A percentile compares a stretch with the other conserved stretches of the same genome.
Conservation (phyloP, 495 filamentous ascomycete species). For the Amniculicola lignicola region DNA sequence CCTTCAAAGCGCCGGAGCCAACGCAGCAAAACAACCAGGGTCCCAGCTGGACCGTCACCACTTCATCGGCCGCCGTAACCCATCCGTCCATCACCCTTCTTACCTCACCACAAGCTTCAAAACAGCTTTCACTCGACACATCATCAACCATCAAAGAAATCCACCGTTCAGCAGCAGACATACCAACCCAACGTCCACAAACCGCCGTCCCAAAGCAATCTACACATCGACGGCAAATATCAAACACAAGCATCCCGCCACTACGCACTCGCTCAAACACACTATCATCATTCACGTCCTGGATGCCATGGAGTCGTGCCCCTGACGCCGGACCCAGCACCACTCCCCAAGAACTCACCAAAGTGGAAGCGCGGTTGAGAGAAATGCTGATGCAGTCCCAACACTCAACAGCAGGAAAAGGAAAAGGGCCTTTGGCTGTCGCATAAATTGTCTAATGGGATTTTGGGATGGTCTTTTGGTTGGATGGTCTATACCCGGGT, state of each 20-base stretch:
- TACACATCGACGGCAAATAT: slow-evolving; percentile 12
- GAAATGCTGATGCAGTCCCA: slow-evolving; percentile 25
- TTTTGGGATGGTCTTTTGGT: too few relatives aligned
- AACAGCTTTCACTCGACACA: slow-evolving; percentile 29
- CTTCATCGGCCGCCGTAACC: background rate
- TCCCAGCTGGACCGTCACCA: slow-evolving; percentile 19
- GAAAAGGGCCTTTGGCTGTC: too few relatives aligned
- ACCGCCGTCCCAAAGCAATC: background rate
- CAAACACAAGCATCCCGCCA: slow-evolving; percentile 7
- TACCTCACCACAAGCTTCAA: slow-evolving; percentile 25
- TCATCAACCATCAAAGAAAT: slow-evolving; percentile 26
- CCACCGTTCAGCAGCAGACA: background rate
- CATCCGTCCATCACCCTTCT: slow-evolving; percentile 32
- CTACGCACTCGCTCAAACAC: slow-evolving; percentile 21
- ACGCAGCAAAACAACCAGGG: background rate
- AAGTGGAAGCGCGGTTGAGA: slow-evolving; percentile 24
- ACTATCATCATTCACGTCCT: slow-evolving; percentile 28
- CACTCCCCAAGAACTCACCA: slow-evolving; percentile 9
- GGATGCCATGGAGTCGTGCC: slow-evolving; percentile 29
- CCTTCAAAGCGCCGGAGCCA: background rate
- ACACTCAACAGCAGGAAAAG: background rate
- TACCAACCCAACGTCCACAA: background rate
- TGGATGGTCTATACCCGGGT: too few relatives aligned
- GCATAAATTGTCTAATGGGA: too few relatives aligned
- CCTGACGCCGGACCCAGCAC: background rate